A percentile compares a stretch with the other conserved stretches of the same genome.
Evolutionary conservation across 805 yeast genomes (phyloP).

Genomic region (Saturnispora saitoi): DNA sequence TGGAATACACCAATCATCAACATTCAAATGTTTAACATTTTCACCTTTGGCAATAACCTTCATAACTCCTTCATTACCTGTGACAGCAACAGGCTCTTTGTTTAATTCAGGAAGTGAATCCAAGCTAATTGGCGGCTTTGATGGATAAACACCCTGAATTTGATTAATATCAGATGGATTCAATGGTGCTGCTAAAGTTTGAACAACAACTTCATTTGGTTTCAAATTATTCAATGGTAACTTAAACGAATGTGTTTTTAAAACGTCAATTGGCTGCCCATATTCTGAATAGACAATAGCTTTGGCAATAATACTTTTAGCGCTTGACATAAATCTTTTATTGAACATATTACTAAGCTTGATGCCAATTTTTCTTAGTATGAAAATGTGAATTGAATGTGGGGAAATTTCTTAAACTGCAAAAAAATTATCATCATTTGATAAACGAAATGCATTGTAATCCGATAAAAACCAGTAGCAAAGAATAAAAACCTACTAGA

Average conservation of each 20-base stretch:
- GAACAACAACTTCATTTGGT: slow-evolving; percentile 48
- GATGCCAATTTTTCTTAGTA: not conserved
- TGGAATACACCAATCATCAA: slow-evolving; percentile 90
- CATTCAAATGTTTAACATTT: slow-evolving; percentile 35
- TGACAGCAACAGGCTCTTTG: slow-evolving; percentile 56
- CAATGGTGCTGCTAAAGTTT: slow-evolving; percentile 71
- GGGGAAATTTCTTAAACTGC: not conserved
- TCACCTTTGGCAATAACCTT: slow-evolving; percentile 70
- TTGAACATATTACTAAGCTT: not conserved
- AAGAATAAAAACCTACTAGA: no score
- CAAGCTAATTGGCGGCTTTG: slow-evolving; percentile 51
- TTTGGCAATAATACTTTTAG: slow-evolving; percentile 30
- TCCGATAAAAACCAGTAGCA: no score
- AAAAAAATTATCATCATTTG: no score
- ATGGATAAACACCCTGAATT: slow-evolving; percentile 78
- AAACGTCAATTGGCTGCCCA: slow-evolving; percentile 56
- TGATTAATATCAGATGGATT: slow-evolving; percentile 90
- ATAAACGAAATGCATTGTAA: no score
- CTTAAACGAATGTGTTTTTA: slow-evolving; percentile 43
- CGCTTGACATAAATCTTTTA: slow-evolving; percentile 14
- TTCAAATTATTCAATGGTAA: slow-evolving; percentile 27
- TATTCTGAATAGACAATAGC: slow-evolving; percentile 61
- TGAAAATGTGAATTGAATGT: not conserved
- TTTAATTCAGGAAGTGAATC: slow-evolving; percentile 43
- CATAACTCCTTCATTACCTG: slow-evolving; percentile 92